phyloP scores from a whole-genome alignment of 345 rosid genomes.

The Arabidopsis suecica region DNA sequence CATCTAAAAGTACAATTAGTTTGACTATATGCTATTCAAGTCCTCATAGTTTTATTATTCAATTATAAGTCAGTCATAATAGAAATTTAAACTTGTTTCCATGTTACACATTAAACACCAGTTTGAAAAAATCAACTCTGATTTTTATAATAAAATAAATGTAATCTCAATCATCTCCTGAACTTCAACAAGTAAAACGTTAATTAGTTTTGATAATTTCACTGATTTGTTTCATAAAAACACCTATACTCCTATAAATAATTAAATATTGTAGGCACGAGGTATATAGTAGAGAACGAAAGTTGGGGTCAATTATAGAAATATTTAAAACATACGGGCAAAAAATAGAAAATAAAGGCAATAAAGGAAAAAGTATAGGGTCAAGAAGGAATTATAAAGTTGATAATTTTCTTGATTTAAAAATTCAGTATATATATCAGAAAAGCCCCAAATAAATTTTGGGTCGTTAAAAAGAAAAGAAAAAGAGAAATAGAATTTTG shows the following conservation, averaged over 20 bases:
- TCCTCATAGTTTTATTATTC: not conserved
- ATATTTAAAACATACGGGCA: not conserved
- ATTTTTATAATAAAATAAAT: not conserved
- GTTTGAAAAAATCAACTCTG: too few relatives aligned
- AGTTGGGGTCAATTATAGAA: slow-evolving; percentile 13
- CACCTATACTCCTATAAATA: too few relatives aligned
- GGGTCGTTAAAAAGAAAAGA: slow-evolving; percentile 5
- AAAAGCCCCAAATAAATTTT: not conserved
- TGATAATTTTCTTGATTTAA: not conserved
- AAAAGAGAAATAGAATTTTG: not conserved
- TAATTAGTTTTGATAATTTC: not conserved
- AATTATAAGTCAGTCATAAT: not conserved
- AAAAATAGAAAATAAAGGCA: not conserved
- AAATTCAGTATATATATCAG: not conserved
- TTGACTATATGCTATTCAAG: slow-evolving; percentile 11
- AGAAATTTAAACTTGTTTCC: not conserved
- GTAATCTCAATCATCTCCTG: not conserved
- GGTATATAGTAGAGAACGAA: not conserved
- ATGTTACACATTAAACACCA: not conserved
- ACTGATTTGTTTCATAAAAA: not conserved
- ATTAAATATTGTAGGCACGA: not conserved
- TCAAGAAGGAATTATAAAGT: not conserved
- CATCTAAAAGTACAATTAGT: slow-evolving; percentile 10
- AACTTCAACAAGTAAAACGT: not conserved
- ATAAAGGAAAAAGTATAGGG: slow-evolving; percentile 4